Evolutionary conservation across 1,284 basidiomycete genomes (phyloP), one percentile per base, ranked within the genome.

Genomic region (Omphalotus olearius): DNA sequence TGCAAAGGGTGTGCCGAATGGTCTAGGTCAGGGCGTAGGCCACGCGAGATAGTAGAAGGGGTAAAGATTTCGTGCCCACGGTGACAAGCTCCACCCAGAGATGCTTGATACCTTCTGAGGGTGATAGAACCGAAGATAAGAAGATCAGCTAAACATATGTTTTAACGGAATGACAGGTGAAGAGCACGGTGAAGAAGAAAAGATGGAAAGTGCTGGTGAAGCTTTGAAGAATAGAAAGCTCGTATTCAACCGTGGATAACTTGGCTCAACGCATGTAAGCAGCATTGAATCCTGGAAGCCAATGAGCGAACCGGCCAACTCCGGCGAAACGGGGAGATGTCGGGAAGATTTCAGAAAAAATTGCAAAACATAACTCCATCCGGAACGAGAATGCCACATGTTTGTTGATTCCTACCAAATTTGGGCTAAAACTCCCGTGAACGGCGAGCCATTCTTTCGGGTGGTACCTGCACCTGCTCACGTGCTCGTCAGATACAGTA

Each of bases 11-110:
- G 20, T 33, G 33, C 16, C 42, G 37, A 23, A 35, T 25, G 38
- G 46, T 13, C 42, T 43, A 52, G 54, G 44, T 49, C 52, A 44
- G 54, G 46, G 38, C 30, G 45, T 48, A 28, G 45, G 47, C 54
- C 54, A 55, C 50, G 38, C 50, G 53, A 48, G 30, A 47, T 45
- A 30, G 45, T 44, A 45, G 45, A 51, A 47, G 41, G 50, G 50
- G 45, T 49, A 38, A 43, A 45, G 17, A 16, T 36, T 48, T 49
- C 33, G 54, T 52, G 54, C 47, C 54, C 54, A 52, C 54, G 50
- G 46, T 47, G 40, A 51, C 50, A 45, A 45, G 43, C 30, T 33
- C 30, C 30, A 33, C n/a, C 23, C n/a, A 45, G 30, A 25, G 43
- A 30, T 41, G 33, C 43, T 36, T 25, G 39, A 30, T 26, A 25